A percentile compares a stretch with the other conserved stretches of the same genome.
These are phyloP conservation scores for Botrytis sinoallii DNA, from an alignment of 2,329 filamentous ascomycete genomes.

Conservation along the genomic window DNA sequence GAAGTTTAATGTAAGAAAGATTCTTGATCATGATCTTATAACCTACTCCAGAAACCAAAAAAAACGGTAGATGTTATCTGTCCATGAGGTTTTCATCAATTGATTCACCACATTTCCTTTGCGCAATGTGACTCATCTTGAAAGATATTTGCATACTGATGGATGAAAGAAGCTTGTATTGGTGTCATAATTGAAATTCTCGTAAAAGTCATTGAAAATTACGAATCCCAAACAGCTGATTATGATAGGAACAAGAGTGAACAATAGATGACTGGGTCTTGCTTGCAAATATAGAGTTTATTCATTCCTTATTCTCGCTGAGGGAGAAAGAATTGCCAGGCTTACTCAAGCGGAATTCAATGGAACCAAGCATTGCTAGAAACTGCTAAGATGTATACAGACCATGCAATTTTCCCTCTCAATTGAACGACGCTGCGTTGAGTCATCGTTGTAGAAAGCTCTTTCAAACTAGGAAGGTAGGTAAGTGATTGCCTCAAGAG, in stretches of 20 bases:
- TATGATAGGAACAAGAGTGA: background rate
- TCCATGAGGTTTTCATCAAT: background rate
- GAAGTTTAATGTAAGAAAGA: background rate
- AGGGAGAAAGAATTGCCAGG: background rate
- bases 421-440: background rate
- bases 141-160: background rate
- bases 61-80: background rate
- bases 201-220: background rate
- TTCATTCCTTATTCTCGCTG: background rate
- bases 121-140: background rate
- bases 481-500: background rate
- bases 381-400: background rate
- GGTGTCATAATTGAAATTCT: background rate
- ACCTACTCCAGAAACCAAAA: background rate
- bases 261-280: background rate
- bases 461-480: background rate
- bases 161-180: background rate
- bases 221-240: background rate
- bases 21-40: background rate
- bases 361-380: background rate
- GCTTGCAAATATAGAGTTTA: background rate
- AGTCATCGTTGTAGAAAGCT: background rate
- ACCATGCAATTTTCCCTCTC: background rate
- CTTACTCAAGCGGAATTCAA: background rate
- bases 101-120: background rate